Percentiles rank a stretch among this genome's conserved stretches.
Conservation (phyloP, 208 protist species). For the Lotmaria passim region DNA sequence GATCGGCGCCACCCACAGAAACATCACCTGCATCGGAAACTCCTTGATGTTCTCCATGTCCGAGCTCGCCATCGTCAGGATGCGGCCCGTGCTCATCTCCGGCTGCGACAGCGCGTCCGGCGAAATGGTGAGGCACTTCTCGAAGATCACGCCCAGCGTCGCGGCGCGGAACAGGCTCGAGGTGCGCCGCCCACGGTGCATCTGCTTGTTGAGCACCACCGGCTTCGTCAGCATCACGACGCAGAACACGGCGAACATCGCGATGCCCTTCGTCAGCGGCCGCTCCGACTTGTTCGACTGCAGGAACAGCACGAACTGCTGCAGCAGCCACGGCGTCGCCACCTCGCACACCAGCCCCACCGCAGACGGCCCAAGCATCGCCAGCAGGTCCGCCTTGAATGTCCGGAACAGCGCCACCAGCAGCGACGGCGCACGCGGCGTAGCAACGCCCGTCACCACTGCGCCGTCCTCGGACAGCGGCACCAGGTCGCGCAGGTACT, state of each 20-base stretch:
- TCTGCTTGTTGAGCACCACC: constrained; percentile 42
- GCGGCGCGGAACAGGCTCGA: constrained; percentile 63
- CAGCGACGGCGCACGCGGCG: constrained; percentile 40
- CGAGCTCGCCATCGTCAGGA: constrained; percentile 88
- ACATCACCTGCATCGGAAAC: constrained; percentile 43
- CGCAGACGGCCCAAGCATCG: constrained; percentile 44
- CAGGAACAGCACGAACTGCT: constrained; percentile 55
- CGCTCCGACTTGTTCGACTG: constrained; percentile 14
- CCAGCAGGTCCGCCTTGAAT: constrained; percentile 31
- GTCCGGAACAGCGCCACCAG: constrained; percentile 40
- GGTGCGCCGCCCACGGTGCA: constrained; percentile 36
- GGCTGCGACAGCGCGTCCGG: constrained; percentile 59
- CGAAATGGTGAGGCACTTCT: constrained; percentile 75
- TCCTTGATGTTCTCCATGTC: constrained; percentile 70
- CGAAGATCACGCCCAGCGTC: constrained; percentile 70
- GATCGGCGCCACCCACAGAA: constrained; percentile 54
- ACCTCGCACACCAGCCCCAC: constrained; percentile 53
- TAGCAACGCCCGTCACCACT: background rate
- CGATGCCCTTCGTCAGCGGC: constrained; percentile 21
- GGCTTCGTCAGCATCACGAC: constrained; percentile 46
- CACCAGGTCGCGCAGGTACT: constrained; percentile 45
- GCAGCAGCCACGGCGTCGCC: constrained; percentile 59
- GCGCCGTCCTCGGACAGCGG: constrained; percentile 27
- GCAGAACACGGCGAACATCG: constrained; percentile 31
- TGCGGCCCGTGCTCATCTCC: constrained; percentile 74